Conservation (phyloP, 208 protist species). For the Wallacemonas sp. region DNA sequence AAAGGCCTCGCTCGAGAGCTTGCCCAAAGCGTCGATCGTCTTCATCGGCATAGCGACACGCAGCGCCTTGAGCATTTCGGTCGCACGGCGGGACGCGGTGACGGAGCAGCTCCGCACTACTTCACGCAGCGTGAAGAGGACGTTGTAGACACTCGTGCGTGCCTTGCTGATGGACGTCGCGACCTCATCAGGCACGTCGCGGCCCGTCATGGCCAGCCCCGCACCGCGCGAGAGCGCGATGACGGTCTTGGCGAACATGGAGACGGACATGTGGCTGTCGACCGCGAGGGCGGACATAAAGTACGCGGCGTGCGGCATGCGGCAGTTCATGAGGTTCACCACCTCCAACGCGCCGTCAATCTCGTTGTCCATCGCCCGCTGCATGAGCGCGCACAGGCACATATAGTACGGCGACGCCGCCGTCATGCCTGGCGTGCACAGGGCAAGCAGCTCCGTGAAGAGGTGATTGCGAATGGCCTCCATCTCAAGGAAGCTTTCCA, state of each 20-base stretch:
- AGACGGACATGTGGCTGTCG: slow-evolving; percentile 84
- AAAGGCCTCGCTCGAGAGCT: slow-evolving; percentile 77
- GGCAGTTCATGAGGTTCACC: slow-evolving; percentile 78
- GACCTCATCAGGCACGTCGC: slow-evolving; percentile 69
- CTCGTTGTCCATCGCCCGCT: slow-evolving; percentile 74
- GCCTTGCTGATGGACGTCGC: slow-evolving; percentile 55
- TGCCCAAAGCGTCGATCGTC: slow-evolving; percentile 85
- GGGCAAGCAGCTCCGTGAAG: slow-evolving; percentile 59
- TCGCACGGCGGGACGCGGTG: slow-evolving; percentile 66
- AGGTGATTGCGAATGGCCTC: slow-evolving; percentile 74
- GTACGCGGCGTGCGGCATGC: slow-evolving; percentile 90
- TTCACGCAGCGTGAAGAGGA: slow-evolving; percentile 84
- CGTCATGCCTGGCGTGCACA: slow-evolving; percentile 75
- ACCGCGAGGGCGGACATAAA: slow-evolving; percentile 80
- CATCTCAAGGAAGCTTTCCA: slow-evolving; percentile 67
- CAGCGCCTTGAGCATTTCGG: slow-evolving; percentile 84
- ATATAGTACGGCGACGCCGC: slow-evolving; percentile 83
- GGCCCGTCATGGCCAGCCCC: slow-evolving; percentile 84
- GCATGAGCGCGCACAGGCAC: slow-evolving; percentile 85
- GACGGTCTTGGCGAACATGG: slow-evolving; percentile 88
- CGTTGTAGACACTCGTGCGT: slow-evolving; percentile 85
- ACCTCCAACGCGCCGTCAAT: slow-evolving; percentile 76
- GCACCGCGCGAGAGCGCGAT: slow-evolving; percentile 80
- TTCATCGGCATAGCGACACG: slow-evolving; percentile 71
- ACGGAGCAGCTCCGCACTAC: slow-evolving; percentile 83